Base-by-base conservation (phyloP, 148 eudicot species). In the Heliamphora exappendiculata region DNA sequence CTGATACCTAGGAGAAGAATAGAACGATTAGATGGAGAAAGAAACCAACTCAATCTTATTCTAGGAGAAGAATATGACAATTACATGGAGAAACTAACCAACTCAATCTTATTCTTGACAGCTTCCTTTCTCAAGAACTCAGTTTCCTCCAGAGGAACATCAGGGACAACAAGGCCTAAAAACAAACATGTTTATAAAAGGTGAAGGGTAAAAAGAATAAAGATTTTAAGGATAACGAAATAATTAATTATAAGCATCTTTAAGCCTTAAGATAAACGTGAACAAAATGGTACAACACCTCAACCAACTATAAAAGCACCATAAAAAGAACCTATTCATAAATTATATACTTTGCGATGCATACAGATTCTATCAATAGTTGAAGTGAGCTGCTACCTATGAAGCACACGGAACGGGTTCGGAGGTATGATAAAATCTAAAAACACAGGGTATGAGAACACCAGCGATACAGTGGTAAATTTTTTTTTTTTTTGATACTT, bases 71-170 rank as follows among this genome's bases (percentile, higher is more conserved):
- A 24, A 71, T 26, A 71, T 36, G 45, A 73, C 34, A 54, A n/a
- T 39, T 64, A 44, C 47, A 24, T 20, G 10, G 13, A 29, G 57
- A 74, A 76, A 78, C 87, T 67, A 80, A 92, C 97, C 97, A 95
- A 82, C 81, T 95, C 98, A 55, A 95, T 91, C 0, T 89, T 86
- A 28, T 89, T 69, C 78, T 86, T 83, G 13, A 70, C 50, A 85
- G 98, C 98, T 87, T 95, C 96, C 73, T 71, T 76, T 77, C 98
- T 88, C 80, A 95, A 84, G 69, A 76, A 47, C 85, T 86, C 89
- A 49, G 94, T 92, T 90, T 95, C 97, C 84, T 95, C 97, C 77
- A 95, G 70, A 67, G 98, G 98, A 59, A 92, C 97, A 81, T 95
- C 98, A 51, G 97, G 98, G 75, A 95, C 97, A 44, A 95, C 93